Conservation (phyloP, 2,329 filamentous ascomycete genomes). For the Diplodia sapinea region DNA sequence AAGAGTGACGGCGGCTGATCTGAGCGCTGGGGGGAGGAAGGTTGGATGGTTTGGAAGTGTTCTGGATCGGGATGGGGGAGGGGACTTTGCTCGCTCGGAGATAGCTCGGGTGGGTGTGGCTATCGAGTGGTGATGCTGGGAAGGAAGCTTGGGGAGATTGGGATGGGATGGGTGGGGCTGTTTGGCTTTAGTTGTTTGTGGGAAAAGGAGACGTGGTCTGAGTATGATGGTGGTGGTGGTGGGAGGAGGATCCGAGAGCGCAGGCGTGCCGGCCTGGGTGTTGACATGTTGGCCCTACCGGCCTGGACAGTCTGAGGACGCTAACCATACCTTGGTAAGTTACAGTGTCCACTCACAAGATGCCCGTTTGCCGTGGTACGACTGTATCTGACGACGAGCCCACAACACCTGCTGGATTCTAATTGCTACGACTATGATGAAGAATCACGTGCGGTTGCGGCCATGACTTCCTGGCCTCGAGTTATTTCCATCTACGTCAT, state of each 20-base stretch:
- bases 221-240: neutral
- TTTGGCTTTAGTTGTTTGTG: neutral
- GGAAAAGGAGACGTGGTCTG: neutral
- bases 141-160: neutral
- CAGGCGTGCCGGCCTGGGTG: neutral
- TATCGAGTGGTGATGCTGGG: neutral
- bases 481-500: neutral
- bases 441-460: neutral
- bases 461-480: neutral
- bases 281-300: neutral
- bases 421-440: neutral
- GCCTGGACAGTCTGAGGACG: neutral
- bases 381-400: neutral
- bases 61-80: constrained; percentile 3
- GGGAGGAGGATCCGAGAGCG: neutral
- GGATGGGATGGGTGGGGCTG: neutral
- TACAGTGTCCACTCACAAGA: neutral
- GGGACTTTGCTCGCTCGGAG: constrained; percentile 3
- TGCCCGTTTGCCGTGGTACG: neutral
- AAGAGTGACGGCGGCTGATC: constrained; percentile 3
- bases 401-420: neutral
- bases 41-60: neutral
- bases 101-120: constrained; percentile 14
- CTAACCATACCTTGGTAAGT: neutral
- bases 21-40: neutral